Conservation (phyloP, 2,329 filamentous ascomycete species). For the Aspergillus alliaceus region DNA sequence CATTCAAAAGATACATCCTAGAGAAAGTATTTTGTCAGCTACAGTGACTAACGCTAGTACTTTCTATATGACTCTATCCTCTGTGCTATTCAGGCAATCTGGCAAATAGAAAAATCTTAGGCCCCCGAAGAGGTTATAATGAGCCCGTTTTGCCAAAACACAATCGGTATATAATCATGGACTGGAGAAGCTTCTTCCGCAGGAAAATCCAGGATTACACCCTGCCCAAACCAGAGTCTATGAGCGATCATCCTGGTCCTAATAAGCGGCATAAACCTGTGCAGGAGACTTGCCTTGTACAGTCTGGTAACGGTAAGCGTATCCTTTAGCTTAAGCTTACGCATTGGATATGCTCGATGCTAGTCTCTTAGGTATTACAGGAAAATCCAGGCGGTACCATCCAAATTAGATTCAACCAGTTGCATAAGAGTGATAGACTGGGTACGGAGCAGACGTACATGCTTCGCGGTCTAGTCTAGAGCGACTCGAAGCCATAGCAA, state of each 20-base stretch:
- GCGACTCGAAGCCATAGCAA: constrained; percentile 8
- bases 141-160: neutral
- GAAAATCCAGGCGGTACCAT: neutral
- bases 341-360: neutral
- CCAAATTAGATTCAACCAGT: neutral
- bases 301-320: neutral
- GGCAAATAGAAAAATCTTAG: neutral
- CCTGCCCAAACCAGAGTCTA: neutral
- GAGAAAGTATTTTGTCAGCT: no score
- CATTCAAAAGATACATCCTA: neutral
- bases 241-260: no score
- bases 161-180: neutral
- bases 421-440: neutral
- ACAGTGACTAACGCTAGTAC: neutral
- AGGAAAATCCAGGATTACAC: neutral
- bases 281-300: neutral
- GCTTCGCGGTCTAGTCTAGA: neutral
- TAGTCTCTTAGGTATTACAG: neutral
- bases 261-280: neutral
- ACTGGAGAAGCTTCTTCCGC: neutral
- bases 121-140: neutral
- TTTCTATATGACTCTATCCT: neutral
- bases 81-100: neutral
- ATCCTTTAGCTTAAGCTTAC: neutral
- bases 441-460: neutral